Percentiles rank a stretch among this genome's conserved stretches.
These are phyloP conservation scores for Nymphaea thermarum DNA, from an alignment of 164 flowering plant species.

Conservation along the genomic window DNA sequence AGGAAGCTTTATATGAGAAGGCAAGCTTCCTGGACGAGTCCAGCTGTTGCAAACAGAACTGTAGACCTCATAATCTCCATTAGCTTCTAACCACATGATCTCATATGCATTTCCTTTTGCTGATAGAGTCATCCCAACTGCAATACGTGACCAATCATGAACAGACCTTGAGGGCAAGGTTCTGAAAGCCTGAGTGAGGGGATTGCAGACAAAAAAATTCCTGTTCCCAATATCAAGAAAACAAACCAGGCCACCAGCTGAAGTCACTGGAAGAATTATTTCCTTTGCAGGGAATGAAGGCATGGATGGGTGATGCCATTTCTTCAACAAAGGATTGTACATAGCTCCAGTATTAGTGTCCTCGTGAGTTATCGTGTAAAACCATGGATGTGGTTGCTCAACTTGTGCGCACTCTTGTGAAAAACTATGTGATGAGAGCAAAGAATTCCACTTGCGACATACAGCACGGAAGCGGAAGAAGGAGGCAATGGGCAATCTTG, in stretches of 20 bases:
- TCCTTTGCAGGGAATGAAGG: conserved; percentile 42
- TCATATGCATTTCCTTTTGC: conserved; percentile 48
- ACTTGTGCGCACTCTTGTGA: conserved; percentile 55
- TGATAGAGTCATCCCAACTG: conserved; percentile 77
- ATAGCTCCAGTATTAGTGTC: conserved; percentile 55
- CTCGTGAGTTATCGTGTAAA: conserved; percentile 78
- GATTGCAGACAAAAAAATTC: conserved; percentile 79
- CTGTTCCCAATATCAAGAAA: conserved; percentile 69
- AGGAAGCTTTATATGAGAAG: conserved; percentile 55
- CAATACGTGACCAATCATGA: conserved; percentile 76
- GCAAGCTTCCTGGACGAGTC: conserved; percentile 65
- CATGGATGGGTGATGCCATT: conserved; percentile 75
- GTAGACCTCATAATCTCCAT: conserved; percentile 80
- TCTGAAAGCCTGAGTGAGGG: conserved; percentile 59
- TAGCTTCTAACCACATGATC: conserved; percentile 73
- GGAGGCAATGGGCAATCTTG: conserved; percentile 70
- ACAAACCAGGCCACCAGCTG: conserved; percentile 89
- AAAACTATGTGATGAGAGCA: conserved; percentile 63
- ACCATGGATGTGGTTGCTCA: conserved; percentile 63
- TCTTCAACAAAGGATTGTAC: conserved; percentile 66
- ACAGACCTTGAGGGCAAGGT: conserved; percentile 73
- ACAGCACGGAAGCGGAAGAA: conserved; percentile 83
- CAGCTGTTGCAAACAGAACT: conserved; percentile 58
- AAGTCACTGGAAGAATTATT: conserved; percentile 78
- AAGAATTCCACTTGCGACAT: conserved; percentile 75